Base-by-base conservation (phyloP, 2,329 filamentous ascomycete species). In the Paracoccidioides brasiliensis region DNA sequence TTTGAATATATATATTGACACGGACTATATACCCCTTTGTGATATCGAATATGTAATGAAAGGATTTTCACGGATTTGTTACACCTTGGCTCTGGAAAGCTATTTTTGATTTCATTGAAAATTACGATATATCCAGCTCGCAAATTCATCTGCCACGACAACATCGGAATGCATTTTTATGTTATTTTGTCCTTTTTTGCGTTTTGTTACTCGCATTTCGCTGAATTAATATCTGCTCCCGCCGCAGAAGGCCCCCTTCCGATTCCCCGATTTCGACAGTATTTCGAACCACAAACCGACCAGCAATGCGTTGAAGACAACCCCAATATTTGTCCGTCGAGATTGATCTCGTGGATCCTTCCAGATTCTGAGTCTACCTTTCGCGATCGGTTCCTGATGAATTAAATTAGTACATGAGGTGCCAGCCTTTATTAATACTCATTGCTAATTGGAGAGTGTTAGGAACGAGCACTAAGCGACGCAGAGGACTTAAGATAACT, bases 1-100 rank as follows among this genome's bases (percentile, higher is more conserved):
- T 73, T 50, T 72, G 61, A 63, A 5, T 22, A 35, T 12, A 33
- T 52, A 32, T 30, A 22, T 22, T 22, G 22, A 5, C 14, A 33
- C 33, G 7, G 22, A 33, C 12, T 15, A 15, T 42, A 43, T 28
- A 37, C 15, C 33, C 8, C 9, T 50, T 50, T 22, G 5, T 38
- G n/a, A 28, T 14, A 2, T 9, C 12, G 33, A 14, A 38, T 7
- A 4, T 38, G 4, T 12, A 50, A 37, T n/a, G 33, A 50, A 5
- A 37, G 8, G 9, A 5, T 15, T 28, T n/a, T 0, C 9, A 38
- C 12, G 14, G 33, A 45, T 8, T 3, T 3, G 10, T 48, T 37
- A 22, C 8, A 22, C 22, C 22, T 22, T 22, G 22, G 22, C 22
- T 22, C 22, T 22, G 22, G 22, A 22, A 22, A 22, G 22, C 22